These are phyloP conservation scores for Populus simonii DNA, from an alignment of 345 rosid genomes.

Conservation along the genomic window DNA sequence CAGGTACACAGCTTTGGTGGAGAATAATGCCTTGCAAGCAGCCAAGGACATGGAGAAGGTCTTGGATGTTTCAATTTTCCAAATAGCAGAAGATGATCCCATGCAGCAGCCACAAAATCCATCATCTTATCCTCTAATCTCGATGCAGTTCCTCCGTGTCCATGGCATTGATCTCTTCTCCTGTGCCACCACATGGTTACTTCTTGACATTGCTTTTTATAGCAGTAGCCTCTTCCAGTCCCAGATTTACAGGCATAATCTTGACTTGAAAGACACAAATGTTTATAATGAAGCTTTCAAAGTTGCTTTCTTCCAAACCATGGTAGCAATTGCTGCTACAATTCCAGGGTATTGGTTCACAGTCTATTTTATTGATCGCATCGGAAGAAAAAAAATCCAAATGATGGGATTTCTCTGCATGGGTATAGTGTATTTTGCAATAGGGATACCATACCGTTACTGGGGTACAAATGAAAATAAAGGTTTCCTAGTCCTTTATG, in stretches of 20 bases:
- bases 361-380: constrained; percentile 54
- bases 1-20: constrained; percentile 78
- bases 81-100: constrained; percentile 43
- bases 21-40: constrained; percentile 59
- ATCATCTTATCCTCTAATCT: constrained; percentile 44
- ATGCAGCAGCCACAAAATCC: constrained; percentile 14
- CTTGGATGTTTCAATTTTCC: constrained; percentile 43
- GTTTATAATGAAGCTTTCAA: constrained; percentile 44
- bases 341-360: constrained; percentile 78
- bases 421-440: constrained; percentile 51
- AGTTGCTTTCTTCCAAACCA: constrained; percentile 45
- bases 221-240: constrained; percentile 64
- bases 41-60: constrained; percentile 66
- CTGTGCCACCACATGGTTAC: constrained; percentile 59
- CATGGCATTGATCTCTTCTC: constrained; percentile 70
- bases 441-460: constrained; percentile 41
- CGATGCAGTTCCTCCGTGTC: constrained; percentile 51
- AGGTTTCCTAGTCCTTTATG: constrained; percentile 50
- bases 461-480: constrained; percentile 25
- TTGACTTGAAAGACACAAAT: background rate
- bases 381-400: constrained; percentile 65
- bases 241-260: constrained; percentile 33
- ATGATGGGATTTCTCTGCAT: constrained; percentile 57
- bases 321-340: constrained; percentile 42
- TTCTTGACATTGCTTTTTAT: constrained; percentile 65